Base-by-base conservation (phyloP, 2,329 filamentous ascomycete species). In the Davidsoniella australis region DNA sequence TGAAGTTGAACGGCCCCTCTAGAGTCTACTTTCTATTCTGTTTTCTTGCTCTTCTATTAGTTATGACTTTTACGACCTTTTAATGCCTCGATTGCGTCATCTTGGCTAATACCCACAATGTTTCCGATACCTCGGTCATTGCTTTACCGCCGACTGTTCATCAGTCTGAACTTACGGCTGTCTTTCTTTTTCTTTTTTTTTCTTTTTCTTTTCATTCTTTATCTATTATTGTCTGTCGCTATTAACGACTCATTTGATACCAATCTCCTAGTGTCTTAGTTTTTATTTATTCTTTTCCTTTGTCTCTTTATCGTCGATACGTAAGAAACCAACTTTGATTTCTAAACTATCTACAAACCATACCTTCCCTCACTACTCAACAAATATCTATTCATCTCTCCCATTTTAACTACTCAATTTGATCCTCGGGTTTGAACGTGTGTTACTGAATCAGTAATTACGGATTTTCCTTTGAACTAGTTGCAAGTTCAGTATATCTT, bases 1-100 rank as follows among this genome's bases (percentile, higher is more conserved):
- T 76, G 64, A 71, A 51, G 72, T n/a, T 76, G 64, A 71, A 51
- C 40, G 29, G 26, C 14, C 18, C 26, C 17, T 7, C 24, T 39
- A n/a, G 9, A 24, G 16, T 37, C 29, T 41, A 41, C 39, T 49
- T 41, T 41, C 50, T 17, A 45, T 29, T 45, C 20, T 46, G 42
- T 45, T 36, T 39, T 47, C 10, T 48, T 42, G 43, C 36, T 39
- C 36, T 52, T 50, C 14, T 43, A 26, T 37, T 26, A 37, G 41
- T 43, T 24, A 43, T n/a, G 18, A 24, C 14, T n/a, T n/a, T 23
- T 43, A 33, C 18, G 24, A 24, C 20, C 20, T 23, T 24, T 10
- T 43, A 18, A 24, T 43, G 14, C 24, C 38, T 47, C 5, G 17
- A 18, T 40, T 36, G n/a, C 14, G 12, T 7, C 10, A 12, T 16